These are phyloP conservation scores for Sarocladium brachiariae DNA, from an alignment of 2,329 filamentous ascomycete species.

Conservation along the genomic window DNA sequence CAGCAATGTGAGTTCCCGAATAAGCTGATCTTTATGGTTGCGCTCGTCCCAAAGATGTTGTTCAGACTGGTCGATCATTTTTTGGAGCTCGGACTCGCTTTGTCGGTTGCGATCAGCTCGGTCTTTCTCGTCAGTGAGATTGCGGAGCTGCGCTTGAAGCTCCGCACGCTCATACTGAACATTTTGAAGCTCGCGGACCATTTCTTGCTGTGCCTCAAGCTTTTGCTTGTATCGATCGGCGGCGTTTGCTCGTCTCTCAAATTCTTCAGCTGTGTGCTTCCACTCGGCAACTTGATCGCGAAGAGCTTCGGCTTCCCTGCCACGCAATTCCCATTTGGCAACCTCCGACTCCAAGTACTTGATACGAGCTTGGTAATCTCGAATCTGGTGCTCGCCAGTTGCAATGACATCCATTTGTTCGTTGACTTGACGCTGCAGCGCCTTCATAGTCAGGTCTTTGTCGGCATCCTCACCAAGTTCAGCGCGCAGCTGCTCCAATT, in stretches of 20 bases:
- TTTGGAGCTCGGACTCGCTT: conserved; percentile 32
- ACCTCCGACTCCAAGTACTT: conserved; percentile 54
- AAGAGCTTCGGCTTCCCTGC: conserved; percentile 42
- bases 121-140: conserved; percentile 29
- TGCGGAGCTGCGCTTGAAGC: conserved; percentile 39
- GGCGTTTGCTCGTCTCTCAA: conserved; percentile 56
- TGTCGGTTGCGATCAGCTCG: conserved; percentile 26
- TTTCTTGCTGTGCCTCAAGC: conserved; percentile 47
- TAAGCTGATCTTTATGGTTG: conserved; percentile 38
- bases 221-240: conserved; percentile 58
- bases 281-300: conserved; percentile 55
- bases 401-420: conserved; percentile 68
- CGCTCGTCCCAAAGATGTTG: conserved; percentile 36
- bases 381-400: conserved; percentile 50
- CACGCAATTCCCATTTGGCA: conserved; percentile 36
- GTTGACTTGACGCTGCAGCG: conserved; percentile 49
- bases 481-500: conserved; percentile 43
- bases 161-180: conserved; percentile 49
- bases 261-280: conserved; percentile 49
- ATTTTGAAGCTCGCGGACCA: conserved; percentile 49
- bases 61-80: conserved; percentile 35
- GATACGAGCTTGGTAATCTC: conserved; percentile 25
- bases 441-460: conserved; percentile 44
- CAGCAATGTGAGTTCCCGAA: conserved; percentile 37
- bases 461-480: conserved; percentile 45